These are phyloP conservation scores for Colletotrichum camelliae DNA, from an alignment of 2,329 filamentous ascomycete species.

Conservation along the genomic window DNA sequence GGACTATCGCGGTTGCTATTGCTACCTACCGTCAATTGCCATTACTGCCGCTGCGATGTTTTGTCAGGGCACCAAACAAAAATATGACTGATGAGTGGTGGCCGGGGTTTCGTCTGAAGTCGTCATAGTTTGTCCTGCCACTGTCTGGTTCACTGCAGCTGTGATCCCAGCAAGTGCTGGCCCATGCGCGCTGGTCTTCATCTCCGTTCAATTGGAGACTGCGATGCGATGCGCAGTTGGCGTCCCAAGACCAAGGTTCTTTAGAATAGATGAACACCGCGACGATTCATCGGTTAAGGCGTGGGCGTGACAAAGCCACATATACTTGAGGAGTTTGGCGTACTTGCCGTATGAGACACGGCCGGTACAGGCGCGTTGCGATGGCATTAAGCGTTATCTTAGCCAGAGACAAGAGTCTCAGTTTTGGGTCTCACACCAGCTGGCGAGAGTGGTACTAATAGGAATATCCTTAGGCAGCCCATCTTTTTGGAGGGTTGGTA, in stretches of 20 bases:
- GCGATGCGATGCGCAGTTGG: not conserved
- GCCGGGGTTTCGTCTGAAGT: conserved; percentile 8
- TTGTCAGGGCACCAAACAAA: not conserved
- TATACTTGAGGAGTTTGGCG: not conserved
- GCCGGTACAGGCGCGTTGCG: not conserved
- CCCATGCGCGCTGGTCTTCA: not conserved
- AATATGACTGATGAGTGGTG: not conserved
- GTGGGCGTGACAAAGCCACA: not conserved
- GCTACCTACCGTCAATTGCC: not conserved
- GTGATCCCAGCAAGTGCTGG: not conserved
- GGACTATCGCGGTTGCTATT: not conserved
- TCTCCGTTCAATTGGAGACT: not conserved
- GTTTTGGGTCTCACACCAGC: not conserved
- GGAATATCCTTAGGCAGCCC: not conserved
- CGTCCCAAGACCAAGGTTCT: not conserved
- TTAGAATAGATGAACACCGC: not conserved
- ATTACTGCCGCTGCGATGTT: not conserved
- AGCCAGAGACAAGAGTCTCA: not conserved
- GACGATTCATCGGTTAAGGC: not conserved
- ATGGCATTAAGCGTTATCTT: not conserved
- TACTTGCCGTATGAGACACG: not conserved
- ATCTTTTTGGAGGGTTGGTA: too few species aligned
- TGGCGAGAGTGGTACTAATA: not conserved
- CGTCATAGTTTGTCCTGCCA: not conserved
- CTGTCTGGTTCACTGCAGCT: not conserved